Evolutionary conservation across 306 rosid genomes (phyloP), one percentile per base, ranked within the genome.

Genomic region (Medicago ruthenica): DNA sequence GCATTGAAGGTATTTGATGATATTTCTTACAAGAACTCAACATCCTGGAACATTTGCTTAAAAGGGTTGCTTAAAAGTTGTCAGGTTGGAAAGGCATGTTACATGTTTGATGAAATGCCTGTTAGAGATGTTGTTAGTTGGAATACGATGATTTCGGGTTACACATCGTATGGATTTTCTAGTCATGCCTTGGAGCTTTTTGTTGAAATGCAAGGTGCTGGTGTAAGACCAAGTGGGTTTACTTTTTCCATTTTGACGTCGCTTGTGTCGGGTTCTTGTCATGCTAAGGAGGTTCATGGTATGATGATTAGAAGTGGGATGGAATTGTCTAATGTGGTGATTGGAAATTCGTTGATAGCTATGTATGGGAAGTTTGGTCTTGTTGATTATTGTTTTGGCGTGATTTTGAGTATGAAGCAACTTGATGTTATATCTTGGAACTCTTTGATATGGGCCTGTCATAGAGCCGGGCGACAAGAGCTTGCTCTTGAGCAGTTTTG

Each of bases 391-490:
- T 82, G 76, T 73, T 87, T 87, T 69, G 83, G 78, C 16, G 87
- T 89, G 78, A 75, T 88, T 84, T 76, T 58, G 72, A 82, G 84
- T 14, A 89, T 89, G 98, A 79, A 83, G 78, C 66, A 84, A 67
- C 79, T 87, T 47, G 97, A 93, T 82, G 14, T 81, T 47, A 84
- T 91, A 76, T 80, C 98, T 27, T 91, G 98, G 97, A 93, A 91
- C 75, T 81, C 94, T 74, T 82, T 91, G 83, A 93, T 91, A 62
- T 89, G 78, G 85, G 84, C 84, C 24, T 89, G 88, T 81, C 88
- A 83, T 80, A 85, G 84, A 75, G 79, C 90, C 13, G 98, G 91
- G 48, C 37, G 58, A 40, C 86, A 61, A 11, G 84, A 87, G 67
- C 72, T 87, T 83, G 93, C 97, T 65, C 21, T 93, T 20, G 75